Evolutionary conservation across 805 yeast species (phyloP).

Genomic region (Starmerella roubikii): DNA sequence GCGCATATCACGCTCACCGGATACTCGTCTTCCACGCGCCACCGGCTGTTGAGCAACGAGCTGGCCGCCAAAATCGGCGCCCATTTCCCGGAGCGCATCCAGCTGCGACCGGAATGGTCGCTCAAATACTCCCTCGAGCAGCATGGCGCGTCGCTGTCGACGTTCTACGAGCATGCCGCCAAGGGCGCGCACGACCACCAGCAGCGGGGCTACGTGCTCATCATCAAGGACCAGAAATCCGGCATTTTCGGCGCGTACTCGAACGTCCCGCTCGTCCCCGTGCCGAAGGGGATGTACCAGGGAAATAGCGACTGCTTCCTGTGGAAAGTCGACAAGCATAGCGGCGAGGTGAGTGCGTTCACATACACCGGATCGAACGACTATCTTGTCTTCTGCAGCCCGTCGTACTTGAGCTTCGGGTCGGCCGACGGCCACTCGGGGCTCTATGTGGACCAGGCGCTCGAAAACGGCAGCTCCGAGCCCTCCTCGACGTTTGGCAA

Average conservation of each 20-base stretch:
- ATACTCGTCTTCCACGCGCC: constrained; percentile 43
- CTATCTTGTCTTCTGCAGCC: constrained; percentile 69
- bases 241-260: constrained; percentile 65
- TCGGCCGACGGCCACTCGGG: constrained; percentile 92
- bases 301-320: constrained; percentile 95
- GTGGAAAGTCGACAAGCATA: constrained; percentile 40
- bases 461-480: constrained; percentile 64
- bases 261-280: constrained; percentile 49
- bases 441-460: constrained; percentile 66
- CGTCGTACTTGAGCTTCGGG: constrained; percentile 67
- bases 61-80: constrained; percentile 63
- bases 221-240: constrained; percentile 50
- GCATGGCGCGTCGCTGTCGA: constrained; percentile 75
- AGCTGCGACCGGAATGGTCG: constrained; percentile 64
- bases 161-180: constrained; percentile 48
- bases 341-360: constrained; percentile 48
- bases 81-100: constrained; percentile 65
- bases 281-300: constrained; percentile 50
- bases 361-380: constrained; percentile 83
- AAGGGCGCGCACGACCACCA: constrained; percentile 32
- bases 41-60: constrained; percentile 42
- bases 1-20: constrained; percentile 35
- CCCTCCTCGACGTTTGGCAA: constrained; percentile 80
- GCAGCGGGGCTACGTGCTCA: constrained; percentile 53
- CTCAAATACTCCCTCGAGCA: constrained; percentile 77